Base-by-base conservation (phyloP, 805 yeast genomes). In the Wickerhamomyces mucosus region DNA sequence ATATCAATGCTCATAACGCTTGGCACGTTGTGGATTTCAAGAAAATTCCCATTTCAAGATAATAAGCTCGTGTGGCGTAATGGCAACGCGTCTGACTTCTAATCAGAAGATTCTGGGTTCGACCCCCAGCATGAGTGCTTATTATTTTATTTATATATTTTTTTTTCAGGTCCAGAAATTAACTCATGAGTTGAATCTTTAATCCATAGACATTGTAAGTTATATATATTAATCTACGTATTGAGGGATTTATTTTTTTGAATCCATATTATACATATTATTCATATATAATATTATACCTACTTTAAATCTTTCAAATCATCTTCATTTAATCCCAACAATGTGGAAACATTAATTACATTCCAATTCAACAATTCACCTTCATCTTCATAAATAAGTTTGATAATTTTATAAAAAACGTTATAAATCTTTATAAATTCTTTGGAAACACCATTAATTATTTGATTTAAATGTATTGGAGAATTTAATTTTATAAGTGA, bases 401-500 rank as follows among this genome's bases (percentile, higher is more conserved):
- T 39, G 28, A 64, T 39, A 4, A 62, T 50, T 31, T 50, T 56
- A 37, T 56, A 49, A 24, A 63, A 56, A 2, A 56, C 52, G n/a
- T 43, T 37, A 35, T 64, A 64, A 21, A 63, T 50, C 21, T 50
- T 44, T 10, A 75, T 62, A 40, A 76, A 72, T 28, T 58, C 56
- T 7, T 65, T 34, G 3, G 72, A 66, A 18, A 81, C 70, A 8
- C 56, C 50, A 12, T 65, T 59, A 5, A 72, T 60, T 6, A 81
- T 68, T 15, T 70, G 69, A 45, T 69, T 72, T 5, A 72, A 76
- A 17, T 75, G 60, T 3, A 66, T 48, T 3, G 92, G 89, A 0
- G 84, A 77, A 24, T 77, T 66, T 26, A 81, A 48, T 34, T 70
- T 75, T 38, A 73, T 61, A 22, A 81, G 56, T 11, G 70, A 65